phyloP scores from a whole-genome alignment of 306 rosid species.

The Cicer chorassanicum region DNA sequence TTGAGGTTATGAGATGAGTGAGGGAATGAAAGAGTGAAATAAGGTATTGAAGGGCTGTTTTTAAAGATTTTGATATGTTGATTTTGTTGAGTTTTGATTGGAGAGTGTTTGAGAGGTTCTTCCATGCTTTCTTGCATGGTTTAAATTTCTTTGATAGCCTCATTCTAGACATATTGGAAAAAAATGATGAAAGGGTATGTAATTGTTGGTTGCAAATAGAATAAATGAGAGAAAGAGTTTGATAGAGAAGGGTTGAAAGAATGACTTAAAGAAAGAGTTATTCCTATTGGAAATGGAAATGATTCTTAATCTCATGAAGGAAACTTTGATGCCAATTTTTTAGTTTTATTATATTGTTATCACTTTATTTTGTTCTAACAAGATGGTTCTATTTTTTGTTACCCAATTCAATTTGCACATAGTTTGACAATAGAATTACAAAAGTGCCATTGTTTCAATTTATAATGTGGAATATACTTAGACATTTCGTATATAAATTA shows the following conservation, averaged over 20 bases:
- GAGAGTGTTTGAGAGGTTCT: conserved; percentile 47
- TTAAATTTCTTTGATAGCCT: conserved; percentile 57
- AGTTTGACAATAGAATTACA: conserved; percentile 37
- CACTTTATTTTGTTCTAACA: conserved; percentile 4
- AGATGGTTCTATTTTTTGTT: conserved; percentile 21
- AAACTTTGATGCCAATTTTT: conserved; percentile 44
- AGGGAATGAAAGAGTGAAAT: conserved; percentile 43
- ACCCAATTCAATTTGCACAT: conserved; percentile 29
- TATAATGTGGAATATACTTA: background rate
- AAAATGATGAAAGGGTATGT: background rate
- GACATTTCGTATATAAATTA: too few relatives aligned
- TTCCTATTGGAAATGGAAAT: conserved; percentile 25
- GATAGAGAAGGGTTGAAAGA: conserved; percentile 28
- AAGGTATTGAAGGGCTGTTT: conserved; percentile 52
- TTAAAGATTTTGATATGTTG: conserved; percentile 50
- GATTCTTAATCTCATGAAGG: conserved; percentile 49
- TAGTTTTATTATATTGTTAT: conserved; percentile 42
- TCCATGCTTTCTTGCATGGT: conserved; percentile 69
- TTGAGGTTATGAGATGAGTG: conserved; percentile 46
- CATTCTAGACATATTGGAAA: conserved; percentile 50
- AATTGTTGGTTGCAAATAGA: conserved; percentile 7
- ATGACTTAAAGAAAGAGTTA: conserved; percentile 24
- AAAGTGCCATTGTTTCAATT: conserved; percentile 36
- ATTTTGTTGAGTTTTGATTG: conserved; percentile 56
- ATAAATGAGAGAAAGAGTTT: conserved; percentile 22